Evolutionary conservation across 176 grass and related monocot species (phyloP), one percentile per base, ranked within the genome.

Genomic region (Aegilops umbellulata): DNA sequence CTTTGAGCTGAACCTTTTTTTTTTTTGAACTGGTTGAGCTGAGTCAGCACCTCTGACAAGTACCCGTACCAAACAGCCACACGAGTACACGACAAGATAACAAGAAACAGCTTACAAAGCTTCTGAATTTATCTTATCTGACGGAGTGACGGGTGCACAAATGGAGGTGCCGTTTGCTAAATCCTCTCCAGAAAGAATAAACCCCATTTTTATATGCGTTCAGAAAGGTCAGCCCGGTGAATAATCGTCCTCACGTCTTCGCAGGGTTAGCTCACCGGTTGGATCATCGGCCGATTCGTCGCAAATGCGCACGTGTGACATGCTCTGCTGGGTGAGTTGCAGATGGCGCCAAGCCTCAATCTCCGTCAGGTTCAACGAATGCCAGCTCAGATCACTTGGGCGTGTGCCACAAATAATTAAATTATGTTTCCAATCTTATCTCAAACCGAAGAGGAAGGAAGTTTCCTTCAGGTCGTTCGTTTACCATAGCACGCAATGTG

Each of bases 281-380:
- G 74, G 89, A 83, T 17, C 47, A 90, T 23, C 88, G 23, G 23
- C 13, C 3, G 13, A 35, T 39, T 5, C 4, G 19, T 46, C 6
- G 4, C 74, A 20, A 65, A 73, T 74, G 31, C 7, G 74, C 84
- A 90, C 80, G 39, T 41, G 39, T 41, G 39, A 41, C 39, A 46
- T 65, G 32, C 19, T 14, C 24, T 55, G 24, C 42, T 83, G 74
- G 84, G 34, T 6, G 8, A 19, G 74, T n/a, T 87, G 36, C 89
- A 44, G 65, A 34, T n/a, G 57, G 60, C 25, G 65, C 79, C 74
- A 79, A 83, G 24, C 15, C 73, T 20, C 24, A 68, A 65, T 58
- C 46, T 42, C 8, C 80, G 60, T 34, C 25, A 5, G 80, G 41
- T 90, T 79, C 89, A 83, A 75, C 58, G 80, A 58, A 86, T 62